Evolutionary conservation across 2,329 filamentous ascomycete genomes (phyloP).

Genomic region (Hortaea werneckii): DNA sequence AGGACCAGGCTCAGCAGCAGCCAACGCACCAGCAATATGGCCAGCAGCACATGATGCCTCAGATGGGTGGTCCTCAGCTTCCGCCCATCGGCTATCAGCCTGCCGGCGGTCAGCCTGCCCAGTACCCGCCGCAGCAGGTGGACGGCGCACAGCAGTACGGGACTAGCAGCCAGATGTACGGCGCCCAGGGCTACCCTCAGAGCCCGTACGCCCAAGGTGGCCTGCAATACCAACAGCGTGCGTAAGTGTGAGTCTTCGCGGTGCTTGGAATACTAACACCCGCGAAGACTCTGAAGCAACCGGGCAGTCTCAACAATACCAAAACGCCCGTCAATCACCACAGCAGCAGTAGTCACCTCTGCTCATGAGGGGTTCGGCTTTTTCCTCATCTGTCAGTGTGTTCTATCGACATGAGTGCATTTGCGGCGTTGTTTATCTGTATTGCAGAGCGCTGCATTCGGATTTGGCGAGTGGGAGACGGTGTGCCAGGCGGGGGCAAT

Average conservation of each 20-base stretch:
- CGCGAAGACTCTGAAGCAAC: slow-evolving; percentile 13
- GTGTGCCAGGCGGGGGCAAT: no score
- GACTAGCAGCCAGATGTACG: slow-evolving; percentile 32
- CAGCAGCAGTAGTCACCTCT: neutral
- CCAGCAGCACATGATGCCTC: slow-evolving; percentile 35
- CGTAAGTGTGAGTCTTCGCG: slow-evolving; percentile 11
- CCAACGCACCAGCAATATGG: slow-evolving; percentile 32
- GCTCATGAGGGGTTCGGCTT: neutral
- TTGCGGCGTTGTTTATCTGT: neutral
- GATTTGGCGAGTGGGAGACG: neutral
- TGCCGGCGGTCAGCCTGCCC: slow-evolving; percentile 34
- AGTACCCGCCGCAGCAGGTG: slow-evolving; percentile 37
- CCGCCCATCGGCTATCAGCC: slow-evolving; percentile 44
- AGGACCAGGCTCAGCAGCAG: slow-evolving; percentile 39
- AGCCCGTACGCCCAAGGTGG: slow-evolving; percentile 40
- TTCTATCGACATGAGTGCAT: neutral
- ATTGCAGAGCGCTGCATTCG: neutral
- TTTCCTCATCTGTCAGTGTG: neutral
- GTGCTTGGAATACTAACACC: slow-evolving; percentile 10
- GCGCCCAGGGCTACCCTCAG: slow-evolving; percentile 40
- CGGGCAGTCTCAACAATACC: neutral
- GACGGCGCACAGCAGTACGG: slow-evolving; percentile 42
- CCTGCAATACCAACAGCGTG: slow-evolving; percentile 36
- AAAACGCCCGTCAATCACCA: neutral
- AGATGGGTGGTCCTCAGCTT: slow-evolving; percentile 37